These are phyloP conservation scores for Pisolithus albus DNA, from an alignment of 768 basidiomycete genomes.

Conservation along the genomic window DNA sequence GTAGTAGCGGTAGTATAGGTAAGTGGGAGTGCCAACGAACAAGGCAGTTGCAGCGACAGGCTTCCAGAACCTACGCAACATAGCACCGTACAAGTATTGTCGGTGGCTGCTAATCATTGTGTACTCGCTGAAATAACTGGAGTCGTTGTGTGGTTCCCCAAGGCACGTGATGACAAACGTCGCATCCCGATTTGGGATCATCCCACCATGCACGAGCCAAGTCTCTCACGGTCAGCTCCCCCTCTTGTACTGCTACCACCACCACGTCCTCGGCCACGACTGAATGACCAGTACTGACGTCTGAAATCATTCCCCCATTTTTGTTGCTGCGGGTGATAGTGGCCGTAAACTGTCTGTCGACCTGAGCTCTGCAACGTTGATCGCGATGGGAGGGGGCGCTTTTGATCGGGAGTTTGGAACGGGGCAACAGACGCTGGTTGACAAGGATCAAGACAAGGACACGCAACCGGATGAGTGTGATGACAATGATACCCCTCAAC, in stretches of 20 bases:
- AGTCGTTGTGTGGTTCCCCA: background rate
- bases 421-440: background rate
- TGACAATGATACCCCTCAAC: conserved; percentile 14
- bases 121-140: too few relatives aligned
- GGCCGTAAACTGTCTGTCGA: background rate
- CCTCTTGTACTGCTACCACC: conserved; percentile 23
- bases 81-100: conserved; percentile 21
- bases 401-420: background rate
- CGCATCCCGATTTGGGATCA: background rate
- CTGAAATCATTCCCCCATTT: background rate
- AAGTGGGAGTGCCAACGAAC: conserved; percentile 51
- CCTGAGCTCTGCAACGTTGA: conserved; percentile 10
- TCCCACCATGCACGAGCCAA: too few relatives aligned
- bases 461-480: conserved; percentile 9
- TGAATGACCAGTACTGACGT: background rate
- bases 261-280: conserved; percentile 15
- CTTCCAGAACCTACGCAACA: conserved; percentile 66
- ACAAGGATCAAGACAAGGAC: background rate
- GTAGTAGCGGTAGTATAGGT: conserved; percentile 44
- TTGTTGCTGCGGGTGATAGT: background rate
- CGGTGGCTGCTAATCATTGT: too few relatives aligned
- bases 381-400: background rate
- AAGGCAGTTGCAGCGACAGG: conserved; percentile 51
- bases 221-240: background rate
- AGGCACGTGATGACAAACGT: background rate